These are phyloP conservation scores for Schizothecium vesticola DNA, from an alignment of 495 filamentous ascomycete species.

Conservation along the genomic window DNA sequence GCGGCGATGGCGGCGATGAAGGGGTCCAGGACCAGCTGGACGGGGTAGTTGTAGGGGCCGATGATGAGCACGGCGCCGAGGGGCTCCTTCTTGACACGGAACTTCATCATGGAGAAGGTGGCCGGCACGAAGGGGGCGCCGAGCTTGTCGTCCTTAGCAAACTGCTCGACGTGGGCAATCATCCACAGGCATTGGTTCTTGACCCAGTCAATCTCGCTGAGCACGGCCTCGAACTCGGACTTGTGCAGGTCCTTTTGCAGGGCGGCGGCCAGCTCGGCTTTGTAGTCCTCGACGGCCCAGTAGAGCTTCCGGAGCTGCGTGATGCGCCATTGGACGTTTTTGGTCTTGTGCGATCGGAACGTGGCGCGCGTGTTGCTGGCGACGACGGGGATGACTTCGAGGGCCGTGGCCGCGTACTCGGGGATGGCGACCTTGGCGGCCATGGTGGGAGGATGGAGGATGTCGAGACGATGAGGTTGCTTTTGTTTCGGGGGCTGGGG, in stretches of 20 bases:
- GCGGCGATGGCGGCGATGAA: conserved; percentile 86
- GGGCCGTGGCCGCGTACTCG: conserved; percentile 58
- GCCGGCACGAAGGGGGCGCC: conserved; percentile 56
- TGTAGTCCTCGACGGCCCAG: conserved; percentile 80
- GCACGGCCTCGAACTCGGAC: conserved; percentile 59
- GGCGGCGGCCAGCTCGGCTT: conserved; percentile 62
- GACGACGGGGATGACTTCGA: conserved; percentile 60
- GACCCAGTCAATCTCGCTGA: conserved; percentile 68
- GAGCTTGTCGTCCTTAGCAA: conserved; percentile 74
- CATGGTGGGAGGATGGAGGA: conserved; percentile 30
- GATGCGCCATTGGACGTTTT: conserved; percentile 72
- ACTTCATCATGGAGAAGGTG: conserved; percentile 59
- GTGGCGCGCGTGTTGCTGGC: conserved; percentile 53
- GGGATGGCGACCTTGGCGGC: conserved; percentile 40
- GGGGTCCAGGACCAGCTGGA: conserved; percentile 72
- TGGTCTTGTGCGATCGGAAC: conserved; percentile 75
- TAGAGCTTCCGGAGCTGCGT: conserved; percentile 87
- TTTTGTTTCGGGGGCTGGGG: not conserved
- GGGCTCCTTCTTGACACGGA: conserved; percentile 83
- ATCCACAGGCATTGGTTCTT: conserved; percentile 74
- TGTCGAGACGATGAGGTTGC: not conserved
- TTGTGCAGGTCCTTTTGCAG: conserved; percentile 70
- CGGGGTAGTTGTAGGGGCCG: conserved; percentile 88
- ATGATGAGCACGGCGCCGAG: conserved; percentile 79
- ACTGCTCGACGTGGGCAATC: conserved; percentile 68